These are phyloP conservation scores for Kalmusia sp. DNA, from an alignment of 2,329 filamentous ascomycete genomes.

Conservation along the genomic window DNA sequence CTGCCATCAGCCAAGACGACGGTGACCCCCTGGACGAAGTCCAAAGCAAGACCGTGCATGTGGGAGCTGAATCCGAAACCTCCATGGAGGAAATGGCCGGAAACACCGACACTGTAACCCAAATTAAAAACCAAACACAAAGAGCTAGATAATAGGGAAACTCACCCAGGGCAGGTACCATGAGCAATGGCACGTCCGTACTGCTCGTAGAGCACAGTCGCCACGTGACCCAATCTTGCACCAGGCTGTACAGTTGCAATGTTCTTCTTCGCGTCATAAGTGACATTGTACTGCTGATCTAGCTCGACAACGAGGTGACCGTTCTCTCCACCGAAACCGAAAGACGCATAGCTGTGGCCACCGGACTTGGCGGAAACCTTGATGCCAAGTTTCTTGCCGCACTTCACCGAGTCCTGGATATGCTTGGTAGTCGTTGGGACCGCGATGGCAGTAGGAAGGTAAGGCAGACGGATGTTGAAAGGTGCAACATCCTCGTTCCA, in stretches of 20 bases:
- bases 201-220: constrained; percentile 21
- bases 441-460: constrained; percentile 59
- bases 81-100: constrained; percentile 19
- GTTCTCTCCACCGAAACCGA: constrained; percentile 53
- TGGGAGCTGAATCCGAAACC: constrained; percentile 22
- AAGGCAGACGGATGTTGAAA: constrained; percentile 27
- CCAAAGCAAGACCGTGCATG: constrained; percentile 19
- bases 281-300: constrained; percentile 49
- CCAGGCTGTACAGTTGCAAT: constrained; percentile 54
- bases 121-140: no score
- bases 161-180: constrained; percentile 57
- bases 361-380: constrained; percentile 65
- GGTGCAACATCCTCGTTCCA: constrained; percentile 17
- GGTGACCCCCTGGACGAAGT: constrained; percentile 11
- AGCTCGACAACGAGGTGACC: constrained; percentile 54
- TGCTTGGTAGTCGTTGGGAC: constrained; percentile 58
- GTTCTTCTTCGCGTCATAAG: constrained; percentile 42
- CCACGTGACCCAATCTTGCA: constrained; percentile 47
- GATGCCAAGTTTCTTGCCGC: constrained; percentile 56
- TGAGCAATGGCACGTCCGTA: constrained; percentile 48
- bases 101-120: constrained; percentile 18
- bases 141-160: background rate
- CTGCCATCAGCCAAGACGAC: constrained; percentile 37
- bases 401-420: constrained; percentile 61
- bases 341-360: constrained; percentile 64